A percentile compares a stretch with the other conserved stretches of the same genome.
Evolutionary conservation across 2,329 filamentous ascomycete genomes (phyloP).

Genomic region (Penicillium sp.): DNA sequence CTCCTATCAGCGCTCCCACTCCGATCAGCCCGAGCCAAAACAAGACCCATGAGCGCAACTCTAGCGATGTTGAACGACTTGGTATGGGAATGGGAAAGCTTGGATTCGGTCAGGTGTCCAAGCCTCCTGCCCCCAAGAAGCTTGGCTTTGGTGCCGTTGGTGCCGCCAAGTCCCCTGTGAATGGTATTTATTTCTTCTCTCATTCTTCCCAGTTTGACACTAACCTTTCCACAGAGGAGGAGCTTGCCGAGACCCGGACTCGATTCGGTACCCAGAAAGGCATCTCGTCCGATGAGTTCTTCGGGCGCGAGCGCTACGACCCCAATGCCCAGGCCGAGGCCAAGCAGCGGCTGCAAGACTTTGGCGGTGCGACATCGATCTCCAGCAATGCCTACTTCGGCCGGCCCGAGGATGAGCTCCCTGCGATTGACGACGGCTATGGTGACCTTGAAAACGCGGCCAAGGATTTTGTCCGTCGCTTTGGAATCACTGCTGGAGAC

Average conservation of each 20-base stretch:
- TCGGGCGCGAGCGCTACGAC: conserved; percentile 87
- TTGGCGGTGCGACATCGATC: conserved; percentile 89
- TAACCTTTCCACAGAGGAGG: conserved; percentile 60
- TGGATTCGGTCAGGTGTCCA: conserved; percentile 79
- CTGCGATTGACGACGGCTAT: conserved; percentile 71
- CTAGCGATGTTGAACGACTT: conserved; percentile 81
- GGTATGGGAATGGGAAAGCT: conserved; percentile 86
- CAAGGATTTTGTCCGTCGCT: conserved; percentile 93
- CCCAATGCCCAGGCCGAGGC: conserved; percentile 80
- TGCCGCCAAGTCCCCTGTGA: conserved; percentile 69
- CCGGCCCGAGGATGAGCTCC: conserved; percentile 79
- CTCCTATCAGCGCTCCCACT: conserved; percentile 73
- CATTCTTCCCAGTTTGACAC: not conserved
- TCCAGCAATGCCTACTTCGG: conserved; percentile 98
- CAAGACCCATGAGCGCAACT: conserved; percentile 57
- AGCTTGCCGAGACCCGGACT: conserved; percentile 78
- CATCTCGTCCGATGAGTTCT: conserved; percentile 98
- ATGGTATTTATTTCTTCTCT: conserved; percentile 59
- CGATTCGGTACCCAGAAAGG: conserved; percentile 94
- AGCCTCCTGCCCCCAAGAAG: conserved; percentile 70
- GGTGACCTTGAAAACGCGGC: conserved; percentile 91
- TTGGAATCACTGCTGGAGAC: conserved; percentile 93
- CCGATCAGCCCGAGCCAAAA: conserved; percentile 70
- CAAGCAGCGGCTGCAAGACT: conserved; percentile 83
- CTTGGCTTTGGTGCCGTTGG: conserved; percentile 87